phyloP scores from a whole-genome alignment of 1,284 basidiomycete genomes.

The Ceratobasidium sp. region DNA sequence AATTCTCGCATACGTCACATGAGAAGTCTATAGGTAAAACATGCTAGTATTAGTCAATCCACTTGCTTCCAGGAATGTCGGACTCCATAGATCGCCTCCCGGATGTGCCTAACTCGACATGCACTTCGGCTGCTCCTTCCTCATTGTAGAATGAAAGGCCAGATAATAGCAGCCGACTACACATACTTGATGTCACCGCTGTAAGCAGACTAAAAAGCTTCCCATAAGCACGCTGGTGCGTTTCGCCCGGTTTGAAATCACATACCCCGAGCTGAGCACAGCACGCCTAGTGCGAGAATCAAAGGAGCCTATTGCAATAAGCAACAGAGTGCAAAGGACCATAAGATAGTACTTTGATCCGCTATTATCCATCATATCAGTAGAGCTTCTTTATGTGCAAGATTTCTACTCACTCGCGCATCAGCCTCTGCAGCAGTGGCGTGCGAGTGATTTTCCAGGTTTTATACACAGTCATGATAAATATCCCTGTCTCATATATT shows the following conservation, averaged over 20 bases:
- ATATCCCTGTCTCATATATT: conserved; percentile 17
- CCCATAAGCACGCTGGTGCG: background rate
- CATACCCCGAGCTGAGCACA: conserved; percentile 21
- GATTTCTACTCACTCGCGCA: conserved; percentile 17
- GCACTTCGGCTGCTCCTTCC: background rate
- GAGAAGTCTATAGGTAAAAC: too few species aligned
- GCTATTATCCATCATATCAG: background rate
- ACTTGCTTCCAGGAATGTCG: background rate
- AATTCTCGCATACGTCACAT: background rate
- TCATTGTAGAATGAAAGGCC: conserved; percentile 23
- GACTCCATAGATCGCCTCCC: conserved; percentile 1
- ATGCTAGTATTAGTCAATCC: too few species aligned
- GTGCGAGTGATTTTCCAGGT: conserved; percentile 1
- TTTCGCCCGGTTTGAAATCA: too few species aligned
- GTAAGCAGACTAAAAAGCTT: background rate
- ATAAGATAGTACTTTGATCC: conserved; percentile 27
- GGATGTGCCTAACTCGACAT: background rate
- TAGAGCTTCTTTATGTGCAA: too few species aligned
- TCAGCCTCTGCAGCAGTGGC: conserved; percentile 10
- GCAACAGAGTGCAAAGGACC: conserved; percentile 2
- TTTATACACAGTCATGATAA: conserved; percentile 14
- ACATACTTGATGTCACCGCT: conserved; percentile 9
- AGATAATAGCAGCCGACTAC: conserved; percentile 15
- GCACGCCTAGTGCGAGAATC: background rate
- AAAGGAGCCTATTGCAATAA: conserved; percentile 3